Base-by-base conservation (phyloP, 257 asterid genomes). In the Misopates orontium region DNA sequence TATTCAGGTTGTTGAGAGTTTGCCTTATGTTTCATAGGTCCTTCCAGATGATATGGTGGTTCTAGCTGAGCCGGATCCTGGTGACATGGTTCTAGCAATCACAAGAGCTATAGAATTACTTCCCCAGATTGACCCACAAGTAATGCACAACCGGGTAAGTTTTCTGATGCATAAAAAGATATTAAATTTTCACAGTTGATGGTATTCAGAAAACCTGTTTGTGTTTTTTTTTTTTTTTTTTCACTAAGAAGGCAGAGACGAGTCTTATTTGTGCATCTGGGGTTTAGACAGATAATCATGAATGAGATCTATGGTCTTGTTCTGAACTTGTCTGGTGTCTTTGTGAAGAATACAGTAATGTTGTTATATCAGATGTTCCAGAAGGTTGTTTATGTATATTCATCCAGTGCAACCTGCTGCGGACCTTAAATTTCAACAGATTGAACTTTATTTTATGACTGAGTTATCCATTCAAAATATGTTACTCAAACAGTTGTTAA, bases 41-140 rank as follows among this genome's bases (percentile, higher is more conserved):
- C 95, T 94, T 65, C 97, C 96, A 52, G 95, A 88, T 83, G 99
- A 94, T 77, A 92, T 94, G 95, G 68, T 90, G 67, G 96, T 94
- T 78, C 89, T 91, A 57, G 91, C 96, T 13, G 79, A 82, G 73
- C 98, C 98, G 32, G 97, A 92, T 87, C 96, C 97, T 18, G 64
- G 69, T 23, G 96, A 89, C 79, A 94, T 94, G 99, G 96, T 88
- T 49, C 78, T 67, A 39, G 96, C 96, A 55, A 76, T 94, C 73
- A 80, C 90, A 51, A 83, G 79, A 78, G 97, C 99, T 12, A 83
- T 94, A 72, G 19, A 79, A 65, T 79, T 83, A 78, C 96, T 94
- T 72, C 99, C 98, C 61, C 85, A 75, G 54, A 90, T 94, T 58
- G 95, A 94, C 79, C 97, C 99, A 57, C 90, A 78, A 71, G 81